Evolutionary conservation across 345 rosid species (phyloP).

Genomic region (Theobroma cacao): DNA sequence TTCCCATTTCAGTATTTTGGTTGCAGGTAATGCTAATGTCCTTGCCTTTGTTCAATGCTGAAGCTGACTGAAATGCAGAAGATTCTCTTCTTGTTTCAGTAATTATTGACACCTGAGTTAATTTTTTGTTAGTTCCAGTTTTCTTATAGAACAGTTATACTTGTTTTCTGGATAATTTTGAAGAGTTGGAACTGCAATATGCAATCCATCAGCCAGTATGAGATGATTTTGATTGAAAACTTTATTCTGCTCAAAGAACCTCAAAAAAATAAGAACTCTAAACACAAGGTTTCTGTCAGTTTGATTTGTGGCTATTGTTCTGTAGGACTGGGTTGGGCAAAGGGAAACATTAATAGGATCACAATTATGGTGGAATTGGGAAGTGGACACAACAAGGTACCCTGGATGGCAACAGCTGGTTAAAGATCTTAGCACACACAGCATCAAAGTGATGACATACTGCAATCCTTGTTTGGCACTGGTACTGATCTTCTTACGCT

Average conservation of each 20-base stretch:
- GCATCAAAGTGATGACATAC: slow-evolving; percentile 67
- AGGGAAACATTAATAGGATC: slow-evolving; percentile 64
- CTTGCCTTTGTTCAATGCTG: background rate
- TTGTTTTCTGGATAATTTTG: background rate
- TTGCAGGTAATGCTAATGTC: slow-evolving; percentile 56
- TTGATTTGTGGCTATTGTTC: slow-evolving; percentile 10
- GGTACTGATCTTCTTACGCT: slow-evolving; percentile 27
- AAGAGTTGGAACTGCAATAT: background rate
- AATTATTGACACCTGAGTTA: background rate
- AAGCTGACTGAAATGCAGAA: background rate
- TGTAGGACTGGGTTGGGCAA: slow-evolving; percentile 75
- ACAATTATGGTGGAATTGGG: slow-evolving; percentile 85
- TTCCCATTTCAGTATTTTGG: slow-evolving; percentile 75
- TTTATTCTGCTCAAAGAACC: background rate
- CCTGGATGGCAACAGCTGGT: slow-evolving; percentile 53
- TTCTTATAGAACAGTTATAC: background rate
- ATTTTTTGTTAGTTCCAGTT: background rate
- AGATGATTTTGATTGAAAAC: background rate
- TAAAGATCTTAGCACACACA: slow-evolving; percentile 43
- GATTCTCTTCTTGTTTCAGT: background rate
- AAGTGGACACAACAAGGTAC: slow-evolving; percentile 55
- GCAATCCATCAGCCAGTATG: background rate
- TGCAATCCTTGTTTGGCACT: slow-evolving; percentile 82
- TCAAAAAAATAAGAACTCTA: background rate
- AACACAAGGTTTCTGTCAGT: background rate